Base-by-base conservation (phyloP, 805 yeast genomes). In the Starmerella apicola region DNA sequence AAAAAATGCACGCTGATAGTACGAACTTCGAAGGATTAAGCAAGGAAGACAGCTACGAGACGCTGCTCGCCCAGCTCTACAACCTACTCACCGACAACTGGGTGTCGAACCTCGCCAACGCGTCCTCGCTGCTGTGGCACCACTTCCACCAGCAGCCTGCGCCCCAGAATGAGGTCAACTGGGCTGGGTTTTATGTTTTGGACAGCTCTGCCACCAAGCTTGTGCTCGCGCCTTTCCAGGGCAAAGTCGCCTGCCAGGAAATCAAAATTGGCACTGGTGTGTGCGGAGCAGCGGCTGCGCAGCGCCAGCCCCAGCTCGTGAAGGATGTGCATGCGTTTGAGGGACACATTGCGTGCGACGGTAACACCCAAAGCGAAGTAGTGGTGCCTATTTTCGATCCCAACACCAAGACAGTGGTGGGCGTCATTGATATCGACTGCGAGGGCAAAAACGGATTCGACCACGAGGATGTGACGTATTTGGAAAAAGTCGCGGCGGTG, bases 321-420 rank as follows among this genome's bases (percentile, higher is more conserved):
- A 66, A 69, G 1, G 73, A 88, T 56, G 97, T 88, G 2, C 67
- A 78, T 17, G 57, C 70, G 50, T 84, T 74, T 52, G 94, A 94
- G 0, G 94, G 94, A 1, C 97, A 88, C 56, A 91, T 88, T 48
- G 97, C 97, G 0, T 88, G 98, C 62, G 98, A 91, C 61, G 94
- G 95, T 0, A 94, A 78, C 43, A 88, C 97, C 0, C 71, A 79
- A 47, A 81, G 94, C 57, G 98, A 88, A 56, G 81, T 88, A 23
- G 97, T 91, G 17, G 86, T 88, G 2, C 97, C 97, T 0, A 72
- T 86, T 5, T 52, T 74, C 0, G 56, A 56, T 21, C 53, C 59
- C 10, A 53, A 55, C 3, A 59, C 61, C 3, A 52, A 52, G 13
- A n/a, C n/a, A n/a, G 61, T 76, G 1, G 51, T 71, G 16, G 97